These are phyloP conservation scores for Cymbidium sinense DNA, from an alignment of 106 monocot genomes.

Conservation along the genomic window DNA sequence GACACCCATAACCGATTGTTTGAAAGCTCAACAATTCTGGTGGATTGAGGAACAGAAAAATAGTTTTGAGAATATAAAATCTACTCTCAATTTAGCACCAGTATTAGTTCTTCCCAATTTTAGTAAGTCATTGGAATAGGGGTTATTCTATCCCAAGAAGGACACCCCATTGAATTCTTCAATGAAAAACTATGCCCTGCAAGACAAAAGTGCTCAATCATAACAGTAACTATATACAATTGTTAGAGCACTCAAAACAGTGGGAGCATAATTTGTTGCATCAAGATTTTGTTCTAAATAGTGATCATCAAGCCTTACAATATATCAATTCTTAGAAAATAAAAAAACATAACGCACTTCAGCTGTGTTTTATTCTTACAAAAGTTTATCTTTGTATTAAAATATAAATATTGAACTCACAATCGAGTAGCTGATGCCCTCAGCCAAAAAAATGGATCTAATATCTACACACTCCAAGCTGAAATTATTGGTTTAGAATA, in stretches of 20 bases:
- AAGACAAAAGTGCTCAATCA: conserved; percentile 3
- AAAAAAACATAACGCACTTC: conserved; percentile 6
- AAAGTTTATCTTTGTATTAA: conserved; percentile 11
- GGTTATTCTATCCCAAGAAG: conserved; percentile 8
- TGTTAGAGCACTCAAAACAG: neutral
- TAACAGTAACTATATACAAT: conserved; percentile 8
- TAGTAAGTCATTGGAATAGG: conserved; percentile 20
- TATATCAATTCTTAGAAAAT: neutral
- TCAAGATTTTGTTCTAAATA: neutral
- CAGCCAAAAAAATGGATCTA: neutral
- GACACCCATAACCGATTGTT: conserved; percentile 1
- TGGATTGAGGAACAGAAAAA: conserved; percentile 3
- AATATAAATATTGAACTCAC: conserved; percentile 1
- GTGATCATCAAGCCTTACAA: conserved; percentile 14
- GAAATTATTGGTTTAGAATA: conserved; percentile 1
- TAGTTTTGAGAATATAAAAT: conserved; percentile 8
- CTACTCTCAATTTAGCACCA: neutral
- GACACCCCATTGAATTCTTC: conserved; percentile 8
- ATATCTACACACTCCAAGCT: neutral
- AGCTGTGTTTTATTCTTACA: conserved; percentile 11
- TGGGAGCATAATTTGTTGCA: too few species aligned
- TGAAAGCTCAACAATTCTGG: neutral
- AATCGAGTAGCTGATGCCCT: conserved; percentile 20
- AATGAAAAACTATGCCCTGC: conserved; percentile 19
- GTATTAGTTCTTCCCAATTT: conserved; percentile 14